Evolutionary conservation across 345 rosid genomes (phyloP), one percentile per base, ranked within the genome.

Genomic region (Abelmoschus esculentus): DNA sequence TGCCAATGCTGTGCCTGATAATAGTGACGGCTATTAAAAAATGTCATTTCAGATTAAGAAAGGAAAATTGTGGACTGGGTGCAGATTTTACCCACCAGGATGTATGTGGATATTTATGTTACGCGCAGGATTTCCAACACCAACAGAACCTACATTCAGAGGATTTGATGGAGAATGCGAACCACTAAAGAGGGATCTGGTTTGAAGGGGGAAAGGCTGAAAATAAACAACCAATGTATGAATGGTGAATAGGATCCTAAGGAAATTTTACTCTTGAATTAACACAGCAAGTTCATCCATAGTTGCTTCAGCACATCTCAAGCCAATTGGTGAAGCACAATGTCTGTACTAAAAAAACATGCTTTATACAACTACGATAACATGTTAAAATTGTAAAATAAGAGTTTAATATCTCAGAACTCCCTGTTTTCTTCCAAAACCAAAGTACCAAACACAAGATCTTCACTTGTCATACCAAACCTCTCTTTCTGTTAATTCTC

Each of bases 141-240:
- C 97, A 77, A 80, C 85, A 61, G 86, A 83, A 67, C 86, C 82
- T 34, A 79, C 42, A 4, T 77, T 72, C 14, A 56, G 18, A 5
- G 87, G 83, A 76, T 82, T 91, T 74, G 87, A 49, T 66, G 90
- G 80, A 53, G 79, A 81, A 77, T 75, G 70, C 34, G 83, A 70
- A 70, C 86, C 85, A 46, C 87, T 84, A 73, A 95, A 88, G 70
- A 95, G 86, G 29, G 96, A 71, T 82, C 80, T 80, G 46, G 86
- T 80, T 86, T 95, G 98, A 63, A 87, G 80, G 72, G 98, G 93
- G 75, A 87, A 95, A 42, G 98, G 99, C 99, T 95, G 90, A 71
- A 78, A 82, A 78, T 36, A 47, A 71, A 71, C 61, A 63, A 42
- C 12, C 53, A 57, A 74, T 60, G 63, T 34, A 70, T 4, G 49